A percentile compares a stretch with the other conserved stretches of the same genome.
phyloP scores from a whole-genome alignment of 768 basidiomycete genomes.

The Paxillus ammoniavirescens region DNA sequence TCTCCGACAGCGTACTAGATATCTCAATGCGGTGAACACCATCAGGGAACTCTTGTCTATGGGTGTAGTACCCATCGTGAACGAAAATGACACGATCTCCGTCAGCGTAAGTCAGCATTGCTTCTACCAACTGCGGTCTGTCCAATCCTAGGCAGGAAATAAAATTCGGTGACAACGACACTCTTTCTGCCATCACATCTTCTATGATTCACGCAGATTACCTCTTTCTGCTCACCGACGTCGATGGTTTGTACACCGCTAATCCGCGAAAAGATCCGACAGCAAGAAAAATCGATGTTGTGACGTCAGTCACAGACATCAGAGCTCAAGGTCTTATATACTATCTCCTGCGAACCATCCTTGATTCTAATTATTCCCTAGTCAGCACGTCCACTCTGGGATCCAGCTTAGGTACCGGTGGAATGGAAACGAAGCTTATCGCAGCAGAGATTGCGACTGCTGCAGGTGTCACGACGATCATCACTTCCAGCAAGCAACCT shows the following conservation, averaged over 20 bases:
- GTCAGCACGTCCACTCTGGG: constrained; percentile 93
- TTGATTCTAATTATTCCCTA: constrained; percentile 26
- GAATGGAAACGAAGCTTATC: constrained; percentile 99
- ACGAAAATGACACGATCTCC: constrained; percentile 98
- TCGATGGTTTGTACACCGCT: constrained; percentile 91
- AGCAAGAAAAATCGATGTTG: constrained; percentile 78
- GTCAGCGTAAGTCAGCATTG: constrained; percentile 71
- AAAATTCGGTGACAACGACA: constrained; percentile 99
- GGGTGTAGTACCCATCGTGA: constrained; percentile 97
- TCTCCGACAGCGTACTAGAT: constrained; percentile 75
- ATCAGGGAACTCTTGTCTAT: constrained; percentile 87
- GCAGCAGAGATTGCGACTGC: constrained; percentile 97
- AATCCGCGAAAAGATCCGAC: constrained; percentile 90
- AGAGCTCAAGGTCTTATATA: constrained; percentile 65
- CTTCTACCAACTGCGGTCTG: background rate
- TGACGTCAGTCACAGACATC: constrained; percentile 79
- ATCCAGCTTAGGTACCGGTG: constrained; percentile 92
- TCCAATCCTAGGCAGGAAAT: constrained; percentile 71
- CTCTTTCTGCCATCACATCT: constrained; percentile 93
- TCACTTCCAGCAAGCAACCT: constrained; percentile 81
- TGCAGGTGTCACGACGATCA: constrained; percentile 90
- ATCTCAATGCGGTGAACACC: constrained; percentile 95
- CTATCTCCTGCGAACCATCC: background rate
- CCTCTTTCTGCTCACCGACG: constrained; percentile 94
- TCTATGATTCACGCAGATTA: constrained; percentile 99